Base-by-base conservation (phyloP, 1,284 basidiomycete species). In the Melampsora larici-populina region DNA sequence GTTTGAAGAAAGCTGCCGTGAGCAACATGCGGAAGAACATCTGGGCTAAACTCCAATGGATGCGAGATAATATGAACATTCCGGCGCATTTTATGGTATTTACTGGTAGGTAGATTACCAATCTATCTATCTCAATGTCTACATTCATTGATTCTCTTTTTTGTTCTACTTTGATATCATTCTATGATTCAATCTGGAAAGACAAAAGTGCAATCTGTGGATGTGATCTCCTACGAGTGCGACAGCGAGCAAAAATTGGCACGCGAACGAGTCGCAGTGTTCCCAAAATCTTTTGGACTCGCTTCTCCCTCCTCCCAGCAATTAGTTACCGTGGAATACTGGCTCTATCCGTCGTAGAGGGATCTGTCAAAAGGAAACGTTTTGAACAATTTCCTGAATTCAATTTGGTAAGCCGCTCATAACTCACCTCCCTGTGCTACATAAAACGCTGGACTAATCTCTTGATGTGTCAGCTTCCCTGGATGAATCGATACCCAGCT, bases 141-240 rank as follows among this genome's bases (percentile, higher is more conserved):
- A 4, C 24, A 24, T 18, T 55, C 5, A 5, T 6, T 55, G 51
- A 55, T 55, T 55, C 6, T 6, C 24, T 21, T 55, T 24, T 15
- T 3, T 24, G 17, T 18, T 24, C 21, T 11, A 49, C 51, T 15
- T 55, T 18, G 24, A 6, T 55, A n/a, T n/a, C n/a, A n/a, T n/a
- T n/a, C n/a, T n/a, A n/a, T 18, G 18, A 21, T 18, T 4, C 6
- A 6, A 21, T 55, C 51, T 5, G 4, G 18, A 5, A 4, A 72
- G 70, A 63, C 43, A 55, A 72, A 24, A 43, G 21, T 26, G 58
- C n/a, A 2, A 62, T 72, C 8, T 72, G 58, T 26, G 58, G 60
- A 7, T 9, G 26, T 2, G 70, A 72, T 17, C 58, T 72, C 24
- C 46, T 72, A 0, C 9, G 58, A 5, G 43, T 13, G 0, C 26